A percentile compares a stretch with the other conserved stretches of the same genome.
phyloP scores from a whole-genome alignment of 2,329 filamentous ascomycete genomes.

The Colletotrichum sp. region DNA sequence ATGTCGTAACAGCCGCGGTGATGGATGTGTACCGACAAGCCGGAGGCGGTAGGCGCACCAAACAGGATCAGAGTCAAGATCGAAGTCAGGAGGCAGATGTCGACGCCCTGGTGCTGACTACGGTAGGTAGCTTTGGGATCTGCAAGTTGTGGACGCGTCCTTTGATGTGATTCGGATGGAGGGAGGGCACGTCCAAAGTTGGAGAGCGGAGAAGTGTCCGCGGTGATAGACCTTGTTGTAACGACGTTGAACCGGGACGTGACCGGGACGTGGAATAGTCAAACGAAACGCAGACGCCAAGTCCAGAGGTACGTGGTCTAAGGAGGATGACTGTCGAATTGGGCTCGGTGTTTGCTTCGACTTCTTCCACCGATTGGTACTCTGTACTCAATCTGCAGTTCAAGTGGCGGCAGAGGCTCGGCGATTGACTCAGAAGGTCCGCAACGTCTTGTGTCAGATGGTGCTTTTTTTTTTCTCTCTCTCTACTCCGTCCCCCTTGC shows the following conservation, averaged over 20 bases:
- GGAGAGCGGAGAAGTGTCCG: slow-evolving; percentile 2
- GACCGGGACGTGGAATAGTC: neutral
- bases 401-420: neutral
- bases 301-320: neutral
- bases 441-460: neutral
- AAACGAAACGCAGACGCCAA: neutral
- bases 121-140: neutral
- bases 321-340: neutral
- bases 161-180: neutral
- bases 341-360: neutral
- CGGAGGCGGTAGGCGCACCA: neutral
- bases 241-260: neutral
- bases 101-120: neutral
- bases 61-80: neutral
- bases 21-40: neutral
- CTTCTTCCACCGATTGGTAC: neutral
- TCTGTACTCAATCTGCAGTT: neutral
- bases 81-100: neutral
- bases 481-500: neutral
- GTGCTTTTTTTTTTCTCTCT: neutral
- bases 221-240: neutral
- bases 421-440: neutral
- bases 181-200: neutral
- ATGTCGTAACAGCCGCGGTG: neutral
- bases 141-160: neutral